Base-by-base conservation (phyloP, 306 rosid genomes). In the Amphicarpaea edgeworthii region DNA sequence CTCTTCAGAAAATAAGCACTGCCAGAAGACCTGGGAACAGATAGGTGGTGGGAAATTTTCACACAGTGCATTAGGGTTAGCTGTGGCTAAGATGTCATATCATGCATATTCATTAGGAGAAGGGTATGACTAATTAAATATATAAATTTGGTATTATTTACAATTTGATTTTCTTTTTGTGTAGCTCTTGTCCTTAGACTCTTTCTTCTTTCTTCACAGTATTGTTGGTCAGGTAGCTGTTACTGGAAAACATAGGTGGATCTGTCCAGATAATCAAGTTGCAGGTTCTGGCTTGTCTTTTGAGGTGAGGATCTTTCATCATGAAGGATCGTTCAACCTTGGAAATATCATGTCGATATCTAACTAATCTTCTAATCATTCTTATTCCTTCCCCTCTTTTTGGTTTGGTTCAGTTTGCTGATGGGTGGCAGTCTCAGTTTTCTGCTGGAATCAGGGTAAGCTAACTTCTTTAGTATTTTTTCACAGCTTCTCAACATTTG, bases 211-310 rank as follows among this genome's bases (percentile, higher is more conserved):
- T 34, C 40, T 86, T 70, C 79, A 34, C 84, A 96, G 98, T 83
- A 81, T 89, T 82, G 96, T 96, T 83, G 97, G 98, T 73, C 93
- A 93, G 81, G 99, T 92, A 73, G 97, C 99, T 47, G 89, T 85
- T 69, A 89, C 93, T 7, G 97, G 98, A 79, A 90, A 87, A 79
- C 89, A 96, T 89, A 86, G 40, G 73, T 96, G 98, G 99, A 88
- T 96, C 86, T 89, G 83, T 83, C 87, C 90, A n/a, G 97, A 91
- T 57, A 83, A 85, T 79, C 89, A 82, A 57, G 81, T 77, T 51
- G 45, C 83, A 69, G 77, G 76, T 88, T 79, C 86, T 74, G 67
- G 85, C 81, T 80, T 86, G 72, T 86, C 90, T 58, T 81, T 84
- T 77, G 96, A 92, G 93, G 99, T 96, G 80, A 81, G 66, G 53